Conservation (phyloP, 208 protist genomes). For the Leishmania arabica region DNA sequence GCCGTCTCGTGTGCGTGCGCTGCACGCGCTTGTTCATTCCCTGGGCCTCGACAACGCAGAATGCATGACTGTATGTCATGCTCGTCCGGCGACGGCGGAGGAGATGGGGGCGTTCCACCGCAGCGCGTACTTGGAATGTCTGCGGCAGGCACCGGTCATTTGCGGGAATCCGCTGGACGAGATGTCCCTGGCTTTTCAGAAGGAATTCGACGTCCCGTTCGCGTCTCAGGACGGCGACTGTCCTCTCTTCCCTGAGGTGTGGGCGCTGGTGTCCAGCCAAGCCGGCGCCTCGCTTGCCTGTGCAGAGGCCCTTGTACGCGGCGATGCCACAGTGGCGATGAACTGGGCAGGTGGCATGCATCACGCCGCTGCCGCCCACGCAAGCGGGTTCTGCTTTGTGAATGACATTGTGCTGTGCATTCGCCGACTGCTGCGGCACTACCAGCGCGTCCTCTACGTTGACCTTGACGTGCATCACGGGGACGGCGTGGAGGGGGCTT, state of each 20-base stretch:
- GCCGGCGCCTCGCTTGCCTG: constrained; percentile 94
- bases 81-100: constrained; percentile 56
- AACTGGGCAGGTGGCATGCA: constrained; percentile 99
- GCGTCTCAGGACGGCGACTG: constrained; percentile 67
- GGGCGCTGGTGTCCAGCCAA: constrained; percentile 70
- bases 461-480: constrained; percentile 99
- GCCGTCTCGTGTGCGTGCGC: constrained; percentile 62
- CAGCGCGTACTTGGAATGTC: constrained; percentile 74
- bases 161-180: constrained; percentile 70
- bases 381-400: constrained; percentile 99
- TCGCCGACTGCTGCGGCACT: constrained; percentile 97
- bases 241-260: constrained; percentile 83
- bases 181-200: constrained; percentile 65
- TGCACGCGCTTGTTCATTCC: constrained; percentile 77
- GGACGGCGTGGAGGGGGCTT: constrained; percentile 99
- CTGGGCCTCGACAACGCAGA: constrained; percentile 54
- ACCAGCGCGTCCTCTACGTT: constrained; percentile 98
- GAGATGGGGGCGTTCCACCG: constrained; percentile 77
- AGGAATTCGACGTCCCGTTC: constrained; percentile 80
- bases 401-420: constrained; percentile 99
- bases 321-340: constrained; percentile 95
- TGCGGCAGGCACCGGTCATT: constrained; percentile 56
- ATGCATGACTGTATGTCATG: constrained; percentile 57
- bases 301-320: constrained; percentile 94
- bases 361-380: constrained; percentile 95